Evolutionary conservation across 176 grass and related monocot species (phyloP), one percentile per base, ranked within the genome.

Genomic region (Musa troglodytarum): DNA sequence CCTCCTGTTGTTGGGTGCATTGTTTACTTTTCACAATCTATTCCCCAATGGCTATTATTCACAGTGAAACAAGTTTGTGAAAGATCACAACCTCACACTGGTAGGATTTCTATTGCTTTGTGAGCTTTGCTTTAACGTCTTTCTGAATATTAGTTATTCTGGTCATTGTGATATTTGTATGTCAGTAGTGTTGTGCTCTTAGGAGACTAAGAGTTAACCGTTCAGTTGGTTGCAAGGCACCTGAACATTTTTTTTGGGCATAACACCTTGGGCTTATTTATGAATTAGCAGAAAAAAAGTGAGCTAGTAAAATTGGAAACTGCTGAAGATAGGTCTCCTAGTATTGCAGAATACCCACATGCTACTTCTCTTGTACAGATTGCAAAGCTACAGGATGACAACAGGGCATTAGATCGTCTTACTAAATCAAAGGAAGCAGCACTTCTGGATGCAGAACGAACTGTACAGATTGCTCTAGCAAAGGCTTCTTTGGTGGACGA

Each of bases 401-500:
- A 92, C 78, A 89, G 58, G 69, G 87, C 89, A 81, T 72, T 96
- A 29, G 89, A 92, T 50, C 84, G 87, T 74, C 85, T 89, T 75
- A 96, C 92, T 50, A 92, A 96, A 76, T 86, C 82, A 71, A 96
- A 89, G 74, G 92, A 96, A 81, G 89, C 84, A 54, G 89, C 85
- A 80, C 80, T 98, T 59, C 82, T 98, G 52, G 94, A 98, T 82
- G 94, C 90, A 63, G 90, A 98, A 77, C 90, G 88, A 71, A 93
- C 90, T 14, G 88, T 98, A 43, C 88, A 91, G 78, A 73, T 93
- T 82, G 90, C 90, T 73, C 77, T 98, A 79, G 88, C 84, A 65
- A 98, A 93, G 80, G 94, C 90, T 80, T 89, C 94, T 68, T 75
- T 98, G 81, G 94, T 98, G 9, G 94, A 93, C 81, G 90, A 98